Evolutionary conservation across 2,329 filamentous ascomycete species (phyloP).

Genomic region (Penicillium sp.): DNA sequence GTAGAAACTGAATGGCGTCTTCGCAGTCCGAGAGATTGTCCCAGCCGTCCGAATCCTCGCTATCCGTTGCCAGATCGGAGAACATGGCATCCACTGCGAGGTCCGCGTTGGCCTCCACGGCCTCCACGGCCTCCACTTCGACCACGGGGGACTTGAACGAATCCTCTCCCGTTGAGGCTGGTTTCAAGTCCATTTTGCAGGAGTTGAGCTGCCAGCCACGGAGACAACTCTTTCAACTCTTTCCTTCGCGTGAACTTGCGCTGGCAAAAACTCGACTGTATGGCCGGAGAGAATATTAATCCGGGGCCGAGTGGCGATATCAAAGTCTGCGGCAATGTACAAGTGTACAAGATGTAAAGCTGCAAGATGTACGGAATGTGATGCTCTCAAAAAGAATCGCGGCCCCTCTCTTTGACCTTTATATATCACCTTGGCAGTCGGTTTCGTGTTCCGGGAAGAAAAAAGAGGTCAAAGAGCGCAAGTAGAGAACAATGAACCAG

Average conservation of each 20-base stretch:
- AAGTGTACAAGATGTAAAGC: conserved; percentile 13
- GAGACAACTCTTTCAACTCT: conserved; percentile 26
- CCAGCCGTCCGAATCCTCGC: conserved; percentile 51
- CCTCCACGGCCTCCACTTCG: conserved; percentile 38
- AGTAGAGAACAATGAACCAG: not conserved
- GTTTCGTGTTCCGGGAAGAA: not conserved
- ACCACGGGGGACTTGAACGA: conserved; percentile 38
- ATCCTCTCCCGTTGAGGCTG: conserved; percentile 35
- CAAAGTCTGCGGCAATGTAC: conserved; percentile 19
- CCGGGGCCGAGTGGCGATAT: conserved; percentile 29
- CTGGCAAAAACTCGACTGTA: conserved; percentile 29
- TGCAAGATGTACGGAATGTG: not conserved
- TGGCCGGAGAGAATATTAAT: conserved; percentile 31
- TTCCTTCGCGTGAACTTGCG: conserved; percentile 22
- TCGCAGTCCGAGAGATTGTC: conserved; percentile 66
- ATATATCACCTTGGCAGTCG: not conserved
- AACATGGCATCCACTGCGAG: conserved; percentile 33
- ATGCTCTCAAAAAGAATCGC: not conserved
- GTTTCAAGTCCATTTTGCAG: conserved; percentile 42
- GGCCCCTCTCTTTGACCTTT: too few relatives aligned
- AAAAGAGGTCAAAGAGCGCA: not conserved
- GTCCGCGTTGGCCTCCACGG: conserved; percentile 25
- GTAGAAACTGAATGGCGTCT: conserved; percentile 61
- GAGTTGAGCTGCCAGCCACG: conserved; percentile 34
- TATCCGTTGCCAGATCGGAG: conserved; percentile 38